Base-by-base conservation (phyloP, 2,329 filamentous ascomycete species). In the Talaromyces rugulosus region DNA sequence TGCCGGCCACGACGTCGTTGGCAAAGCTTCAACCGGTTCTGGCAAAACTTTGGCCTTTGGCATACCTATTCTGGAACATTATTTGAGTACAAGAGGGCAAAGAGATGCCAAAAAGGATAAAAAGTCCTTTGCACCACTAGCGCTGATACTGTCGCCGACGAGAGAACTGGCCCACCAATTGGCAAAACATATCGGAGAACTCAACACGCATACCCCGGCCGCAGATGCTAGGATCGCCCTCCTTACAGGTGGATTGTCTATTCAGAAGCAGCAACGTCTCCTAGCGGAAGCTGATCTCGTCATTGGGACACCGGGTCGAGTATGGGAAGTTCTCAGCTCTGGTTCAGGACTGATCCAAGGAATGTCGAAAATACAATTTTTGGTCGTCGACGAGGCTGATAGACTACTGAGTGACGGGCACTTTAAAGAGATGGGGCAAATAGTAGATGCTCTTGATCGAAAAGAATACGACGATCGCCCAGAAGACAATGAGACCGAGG, bases 21-120 rank as follows among this genome's bases (percentile, higher is more conserved):
- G 95, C 50, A 99, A 99, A 78, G 95, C 95, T 1, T 89, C 94
- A 11, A 99, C 95, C 0, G 95, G 95, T 66, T 98, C 95, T 14
- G 95, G 95, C 68, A 99, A 99, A 78, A 99, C 95, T 0, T 80
- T 99, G 52, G 94, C 95, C 0, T 99, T 96, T 75, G 92, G 89
- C 1, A 92, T 99, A 65, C 95, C 95, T 0, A 95, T 99, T 61
- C 81, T 98, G 9, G 93, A 99, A 75, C 83, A 85, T 60, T 97
- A 89, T 82, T 77, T 99, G 6, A 83, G 85, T 63, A 71, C 72
- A 61, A 75, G 74, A 59, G 66, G 66, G 3, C 66, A 68, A 53
- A 68, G 69, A 34, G 61, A 59, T 14, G 74, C 75, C 30, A 23
- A 18, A 14, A 60, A 58, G 27, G 74, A 74, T 18, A 76, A 79